Conservation (phyloP, 495 filamentous ascomycete species). For the Podospora appendiculata region DNA sequence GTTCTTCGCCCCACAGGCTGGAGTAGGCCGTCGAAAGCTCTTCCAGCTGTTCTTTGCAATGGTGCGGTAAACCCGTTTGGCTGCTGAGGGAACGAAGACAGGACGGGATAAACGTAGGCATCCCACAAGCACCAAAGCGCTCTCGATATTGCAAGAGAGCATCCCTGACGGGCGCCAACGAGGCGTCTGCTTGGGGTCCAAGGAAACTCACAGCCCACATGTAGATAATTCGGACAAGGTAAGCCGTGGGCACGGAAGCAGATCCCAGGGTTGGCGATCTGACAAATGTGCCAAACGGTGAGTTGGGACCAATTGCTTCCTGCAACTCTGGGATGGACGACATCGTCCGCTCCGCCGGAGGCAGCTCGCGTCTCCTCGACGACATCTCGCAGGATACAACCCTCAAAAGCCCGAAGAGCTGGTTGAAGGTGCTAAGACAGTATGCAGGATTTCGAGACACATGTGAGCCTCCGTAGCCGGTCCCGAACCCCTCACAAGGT, state of each 20-base stretch:
- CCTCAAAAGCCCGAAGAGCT: conserved; percentile 27
- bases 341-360: neutral
- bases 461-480: conserved; percentile 19
- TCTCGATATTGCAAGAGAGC: conserved; percentile 13
- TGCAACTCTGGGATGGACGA: conserved; percentile 5
- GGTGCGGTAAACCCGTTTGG: conserved; percentile 1
- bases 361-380: neutral
- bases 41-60: neutral
- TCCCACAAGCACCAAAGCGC: conserved; percentile 10
- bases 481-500: conserved; percentile 40
- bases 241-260: conserved; percentile 16
- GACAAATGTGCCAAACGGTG: conserved; percentile 10
- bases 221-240: conserved; percentile 13
- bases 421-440: conserved; percentile 58
- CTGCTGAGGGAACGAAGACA: conserved; percentile 9
- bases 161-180: conserved; percentile 5
- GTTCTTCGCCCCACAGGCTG: neutral
- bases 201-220: conserved; percentile 11
- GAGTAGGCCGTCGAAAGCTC: conserved; percentile 4
- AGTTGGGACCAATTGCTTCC: conserved; percentile 5
- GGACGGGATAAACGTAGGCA: conserved; percentile 10
- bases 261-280: neutral
- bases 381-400: conserved; percentile 3
- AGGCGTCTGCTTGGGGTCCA: conserved; percentile 3
- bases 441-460: conserved; percentile 44